These are phyloP conservation scores for Suillus fuscotomentosus DNA, from an alignment of 768 basidiomycete genomes.

Conservation along the genomic window DNA sequence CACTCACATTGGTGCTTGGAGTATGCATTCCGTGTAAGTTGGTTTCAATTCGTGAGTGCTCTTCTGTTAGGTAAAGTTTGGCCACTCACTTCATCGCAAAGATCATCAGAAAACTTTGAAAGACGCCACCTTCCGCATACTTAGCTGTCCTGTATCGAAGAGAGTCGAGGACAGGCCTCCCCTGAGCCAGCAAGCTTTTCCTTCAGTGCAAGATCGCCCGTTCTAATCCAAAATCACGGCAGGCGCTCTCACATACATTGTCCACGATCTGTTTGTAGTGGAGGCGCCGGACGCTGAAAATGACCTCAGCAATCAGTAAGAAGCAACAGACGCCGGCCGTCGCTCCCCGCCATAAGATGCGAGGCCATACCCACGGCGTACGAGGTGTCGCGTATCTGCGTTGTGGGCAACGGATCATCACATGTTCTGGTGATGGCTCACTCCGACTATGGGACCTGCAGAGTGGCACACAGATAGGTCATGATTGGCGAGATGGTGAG, in stretches of 20 bases:
- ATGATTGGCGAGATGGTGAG: not conserved
- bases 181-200: not conserved
- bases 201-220: not conserved
- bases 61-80: not conserved
- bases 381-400: not conserved
- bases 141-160: not conserved
- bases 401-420: not conserved
- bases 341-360: not conserved
- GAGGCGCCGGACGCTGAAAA: not conserved
- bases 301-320: not conserved
- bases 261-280: not conserved
- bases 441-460: not conserved
- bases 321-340: not conserved
- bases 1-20: not conserved
- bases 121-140: not conserved
- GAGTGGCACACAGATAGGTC: not conserved
- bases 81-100: not conserved
- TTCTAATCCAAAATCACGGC: not conserved
- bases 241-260: not conserved
- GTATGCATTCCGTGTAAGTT: not conserved
- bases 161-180: not conserved
- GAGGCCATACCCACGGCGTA: not conserved
- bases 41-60: not conserved
- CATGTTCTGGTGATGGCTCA: not conserved
- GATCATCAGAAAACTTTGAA: not conserved